Percentiles rank a stretch among this genome's conserved stretches.
Conservation (phyloP, 2,329 filamentous ascomycete genomes). For the Fusarium graminum region DNA sequence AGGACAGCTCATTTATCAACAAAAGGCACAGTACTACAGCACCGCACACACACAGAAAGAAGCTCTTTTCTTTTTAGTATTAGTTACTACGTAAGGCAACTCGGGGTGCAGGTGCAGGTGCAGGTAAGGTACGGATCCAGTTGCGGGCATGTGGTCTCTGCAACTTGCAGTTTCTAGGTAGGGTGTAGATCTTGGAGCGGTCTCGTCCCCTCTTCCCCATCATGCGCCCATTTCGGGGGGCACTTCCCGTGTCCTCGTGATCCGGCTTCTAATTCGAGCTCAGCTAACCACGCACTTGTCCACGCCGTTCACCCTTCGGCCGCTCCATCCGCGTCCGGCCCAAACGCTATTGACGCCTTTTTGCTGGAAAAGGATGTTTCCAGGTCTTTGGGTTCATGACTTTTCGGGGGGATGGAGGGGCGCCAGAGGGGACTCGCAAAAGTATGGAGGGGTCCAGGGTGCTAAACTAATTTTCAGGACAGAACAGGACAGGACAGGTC, state of each 20-base stretch:
- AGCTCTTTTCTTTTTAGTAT: constrained; percentile 14
- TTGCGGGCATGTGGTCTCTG: constrained; percentile 22
- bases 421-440: no score
- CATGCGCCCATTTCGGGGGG: constrained; percentile 36
- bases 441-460: constrained; percentile 1
- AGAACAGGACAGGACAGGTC: constrained; percentile 11
- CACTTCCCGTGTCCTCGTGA: constrained; percentile 36
- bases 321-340: constrained; percentile 29
- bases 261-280: constrained; percentile 11
- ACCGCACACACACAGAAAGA: constrained; percentile 15
- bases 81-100: constrained; percentile 10
- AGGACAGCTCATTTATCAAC: constrained; percentile 35
- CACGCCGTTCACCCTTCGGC: constrained; percentile 16
- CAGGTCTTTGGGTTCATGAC: neutral
- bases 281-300: constrained; percentile 14
- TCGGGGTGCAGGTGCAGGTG: constrained; percentile 2
- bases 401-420: neutral
- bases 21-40: constrained; percentile 8
- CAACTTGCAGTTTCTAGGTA: constrained; percentile 5
- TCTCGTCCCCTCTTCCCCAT: constrained; percentile 37
- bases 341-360: constrained; percentile 30
- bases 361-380: constrained; percentile 12
- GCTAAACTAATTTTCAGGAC: constrained; percentile 1
- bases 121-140: constrained; percentile 8
- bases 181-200: constrained; percentile 34